Percentiles rank a stretch among this genome's conserved stretches.
phyloP scores from a whole-genome alignment of 1,284 basidiomycete species.

The Hemileia vastatrix region DNA sequence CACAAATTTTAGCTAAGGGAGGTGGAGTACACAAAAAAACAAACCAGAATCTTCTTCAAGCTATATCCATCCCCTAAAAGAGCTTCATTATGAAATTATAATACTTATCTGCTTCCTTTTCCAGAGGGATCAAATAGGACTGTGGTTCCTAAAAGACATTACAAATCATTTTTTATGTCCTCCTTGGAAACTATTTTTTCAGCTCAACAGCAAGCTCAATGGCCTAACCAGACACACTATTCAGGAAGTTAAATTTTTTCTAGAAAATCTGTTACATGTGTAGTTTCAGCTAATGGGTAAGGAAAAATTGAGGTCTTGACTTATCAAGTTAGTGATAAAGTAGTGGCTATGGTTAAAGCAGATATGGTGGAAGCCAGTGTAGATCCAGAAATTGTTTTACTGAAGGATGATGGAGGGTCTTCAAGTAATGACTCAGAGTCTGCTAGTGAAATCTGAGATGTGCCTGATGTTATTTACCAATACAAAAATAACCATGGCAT shows the following conservation, averaged over 20 bases:
- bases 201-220: slow-evolving; percentile 70
- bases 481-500: slow-evolving; percentile 97
- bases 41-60: slow-evolving; percentile 48
- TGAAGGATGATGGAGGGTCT: slow-evolving; percentile 57
- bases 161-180: slow-evolving; percentile 84
- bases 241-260: slow-evolving; percentile 77
- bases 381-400: slow-evolving; percentile 60
- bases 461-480: slow-evolving; percentile 98
- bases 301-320: slow-evolving; percentile 84
- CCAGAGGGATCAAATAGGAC: slow-evolving; percentile 82
- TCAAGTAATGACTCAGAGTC: slow-evolving; percentile 76
- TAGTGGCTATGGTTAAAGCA: slow-evolving; percentile 89
- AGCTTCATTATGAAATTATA: slow-evolving; percentile 69
- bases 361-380: slow-evolving; percentile 98
- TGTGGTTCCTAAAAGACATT: slow-evolving; percentile 89
- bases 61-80: slow-evolving; percentile 51
- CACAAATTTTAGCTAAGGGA: too few relatives aligned
- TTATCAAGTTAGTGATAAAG: slow-evolving; percentile 86
- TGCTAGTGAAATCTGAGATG: slow-evolving; percentile 68
- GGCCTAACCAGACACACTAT: slow-evolving; percentile 65
- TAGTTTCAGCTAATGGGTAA: slow-evolving; percentile 80
- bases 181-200: slow-evolving; percentile 88
- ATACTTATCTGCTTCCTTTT: slow-evolving; percentile 60
- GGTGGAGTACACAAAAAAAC: too few relatives aligned
- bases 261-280: slow-evolving; percentile 86